Evolutionary conservation across 129 eudicot species (phyloP).

Genomic region (Silybum marianum): DNA sequence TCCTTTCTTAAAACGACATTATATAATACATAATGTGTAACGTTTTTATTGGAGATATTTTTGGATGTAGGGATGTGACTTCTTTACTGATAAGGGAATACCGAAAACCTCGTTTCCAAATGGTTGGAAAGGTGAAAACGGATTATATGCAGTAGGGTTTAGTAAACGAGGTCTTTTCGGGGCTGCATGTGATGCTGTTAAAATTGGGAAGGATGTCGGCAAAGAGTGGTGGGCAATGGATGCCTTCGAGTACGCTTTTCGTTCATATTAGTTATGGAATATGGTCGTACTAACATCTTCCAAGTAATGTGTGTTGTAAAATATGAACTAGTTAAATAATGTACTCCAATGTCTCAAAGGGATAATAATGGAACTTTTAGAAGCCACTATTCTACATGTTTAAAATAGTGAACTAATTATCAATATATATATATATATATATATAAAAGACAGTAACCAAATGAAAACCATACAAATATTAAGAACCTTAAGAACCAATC

Average conservation of each 20-base stretch:
- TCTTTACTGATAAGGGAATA: slow-evolving; percentile 55
- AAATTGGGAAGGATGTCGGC: slow-evolving; percentile 50
- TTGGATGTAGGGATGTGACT: slow-evolving; percentile 44
- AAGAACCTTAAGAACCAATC: too few relatives aligned
- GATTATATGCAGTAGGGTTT: slow-evolving; percentile 68
- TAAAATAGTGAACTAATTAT: background rate
- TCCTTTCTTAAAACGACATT: too few relatives aligned
- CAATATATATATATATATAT: background rate
- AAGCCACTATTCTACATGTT: background rate
- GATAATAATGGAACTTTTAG: background rate
- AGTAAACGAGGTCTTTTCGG: slow-evolving; percentile 62
- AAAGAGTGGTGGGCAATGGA: slow-evolving; percentile 3
- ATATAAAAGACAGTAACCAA: too few relatives aligned
- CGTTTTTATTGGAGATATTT: background rate
- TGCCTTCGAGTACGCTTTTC: background rate
- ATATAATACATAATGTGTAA: background rate
- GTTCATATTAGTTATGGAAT: background rate
- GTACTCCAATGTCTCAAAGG: background rate
- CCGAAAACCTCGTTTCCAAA: slow-evolving; percentile 66
- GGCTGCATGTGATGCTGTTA: slow-evolving; percentile 57
- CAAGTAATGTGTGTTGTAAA: background rate
- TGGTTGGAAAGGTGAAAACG: slow-evolving; percentile 73
- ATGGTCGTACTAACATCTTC: background rate
- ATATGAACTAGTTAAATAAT: background rate
- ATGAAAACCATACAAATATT: too few relatives aligned